Evolutionary conservation across 2,329 filamentous ascomycete species (phyloP), one percentile per base, ranked within the genome.

Genomic region (Pestalotiopsis sp.): DNA sequence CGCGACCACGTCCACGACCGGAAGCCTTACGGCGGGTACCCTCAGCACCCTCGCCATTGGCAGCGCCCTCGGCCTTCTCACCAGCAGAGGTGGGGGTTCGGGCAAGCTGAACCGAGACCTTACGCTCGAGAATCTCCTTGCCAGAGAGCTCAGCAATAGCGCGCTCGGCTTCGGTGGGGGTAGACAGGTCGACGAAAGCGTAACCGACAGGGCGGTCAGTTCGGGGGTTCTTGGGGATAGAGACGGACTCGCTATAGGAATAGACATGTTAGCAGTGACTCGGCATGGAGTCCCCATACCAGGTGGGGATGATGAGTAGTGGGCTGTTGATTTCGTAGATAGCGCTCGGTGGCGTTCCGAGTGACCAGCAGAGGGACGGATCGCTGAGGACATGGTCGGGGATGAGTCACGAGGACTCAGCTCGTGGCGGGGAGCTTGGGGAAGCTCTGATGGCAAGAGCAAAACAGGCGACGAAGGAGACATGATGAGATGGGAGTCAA

Each of bases 161-260:
- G 82, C 94, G 93, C 85, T 98, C 93, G 73, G 96, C 96, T 87
- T 98, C 96, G 74, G 90, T 90, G 70, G 96, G 93, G 73, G 95
- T 98, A 71, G 94, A 97, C 74, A 99, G 92, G 81, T 98, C 96
- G 82, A 99, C 96, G 82, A 99, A 99, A 80, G 96, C 96, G 84
- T 98, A 99, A 80, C 96, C 96, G 82, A 99, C 96, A 73, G 96
- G 95, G 81, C 96, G 95, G 84, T 94, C 95, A 84, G 95, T 99
- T 83, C 96, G 95, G 81, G 96, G 96, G 89, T 99, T 98, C 90
- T 97, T 97, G 76, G 96, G 96, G 84, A 99, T 99, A 77, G 96
- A 98, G 83, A 95, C 95, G 83, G 94, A 97, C 89, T 99, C 96
- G 84, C 96, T 98, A 79, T 23, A 67, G 14, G 31, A 12, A 39